phyloP scores from a whole-genome alignment of 1,284 basidiomycete species.

The Irpex sp. region DNA sequence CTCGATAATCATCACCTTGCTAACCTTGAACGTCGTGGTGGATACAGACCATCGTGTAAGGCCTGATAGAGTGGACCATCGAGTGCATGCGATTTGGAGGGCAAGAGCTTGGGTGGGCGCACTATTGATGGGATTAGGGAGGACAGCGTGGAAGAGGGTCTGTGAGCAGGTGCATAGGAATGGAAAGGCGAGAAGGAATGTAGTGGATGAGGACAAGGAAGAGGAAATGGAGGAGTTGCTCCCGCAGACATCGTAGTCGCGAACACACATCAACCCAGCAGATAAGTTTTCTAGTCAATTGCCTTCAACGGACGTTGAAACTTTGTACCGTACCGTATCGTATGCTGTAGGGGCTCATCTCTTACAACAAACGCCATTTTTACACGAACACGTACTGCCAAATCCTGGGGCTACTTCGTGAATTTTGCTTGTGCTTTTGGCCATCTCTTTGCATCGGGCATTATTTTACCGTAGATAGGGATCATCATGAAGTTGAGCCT shows the following conservation, averaged over 20 bases:
- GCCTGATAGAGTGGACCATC: slow-evolving; percentile 56
- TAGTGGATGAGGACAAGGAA: neutral
- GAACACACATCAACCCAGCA: too few relatives aligned
- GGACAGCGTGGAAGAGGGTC: neutral
- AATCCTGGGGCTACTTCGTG: too few relatives aligned
- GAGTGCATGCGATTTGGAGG: slow-evolving; percentile 47
- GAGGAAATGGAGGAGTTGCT: neutral
- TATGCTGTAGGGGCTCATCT: too few relatives aligned
- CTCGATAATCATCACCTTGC: slow-evolving; percentile 58
- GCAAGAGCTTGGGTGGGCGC: slow-evolving; percentile 19
- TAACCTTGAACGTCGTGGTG: slow-evolving; percentile 58
- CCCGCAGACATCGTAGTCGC: neutral
- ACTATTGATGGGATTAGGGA: slow-evolving; percentile 10
- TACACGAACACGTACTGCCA: too few relatives aligned
- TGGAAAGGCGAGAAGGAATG: neutral
- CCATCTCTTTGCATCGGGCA: too few relatives aligned
- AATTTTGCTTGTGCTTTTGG: too few relatives aligned
- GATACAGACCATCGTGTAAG: slow-evolving; percentile 70
- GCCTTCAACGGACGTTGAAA: too few relatives aligned
- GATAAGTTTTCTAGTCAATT: too few relatives aligned
- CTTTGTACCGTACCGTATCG: too few relatives aligned
- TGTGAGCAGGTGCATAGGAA: neutral
- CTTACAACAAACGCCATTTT: too few relatives aligned
- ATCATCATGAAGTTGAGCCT: too few relatives aligned
- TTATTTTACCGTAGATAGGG: too few relatives aligned